Percentiles rank a stretch among this genome's conserved stretches.
Evolutionary conservation across 2,329 filamentous ascomycete genomes (phyloP).

Genomic region (Phaeophleospora eucalypticola): DNA sequence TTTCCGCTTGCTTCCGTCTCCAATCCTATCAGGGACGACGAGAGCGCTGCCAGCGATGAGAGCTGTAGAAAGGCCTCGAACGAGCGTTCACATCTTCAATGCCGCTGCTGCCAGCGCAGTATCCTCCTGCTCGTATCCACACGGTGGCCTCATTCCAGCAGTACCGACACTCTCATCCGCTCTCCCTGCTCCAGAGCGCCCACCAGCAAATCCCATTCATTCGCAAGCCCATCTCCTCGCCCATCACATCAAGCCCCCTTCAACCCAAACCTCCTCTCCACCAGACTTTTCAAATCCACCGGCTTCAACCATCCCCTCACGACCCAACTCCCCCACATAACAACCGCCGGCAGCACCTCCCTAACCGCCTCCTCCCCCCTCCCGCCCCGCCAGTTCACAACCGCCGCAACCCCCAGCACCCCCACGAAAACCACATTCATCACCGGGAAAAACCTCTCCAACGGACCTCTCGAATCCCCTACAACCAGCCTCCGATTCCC

Average conservation of each 20-base stretch:
- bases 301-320: slow-evolving; percentile 64
- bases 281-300: slow-evolving; percentile 65
- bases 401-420: slow-evolving; percentile 49
- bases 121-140: too few species aligned
- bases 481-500: slow-evolving; percentile 30
- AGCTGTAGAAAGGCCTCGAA: too few species aligned
- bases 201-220: too few species aligned
- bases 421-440: slow-evolving; percentile 57
- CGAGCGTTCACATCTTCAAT: too few species aligned
- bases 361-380: slow-evolving; percentile 26
- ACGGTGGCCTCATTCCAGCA: too few species aligned
- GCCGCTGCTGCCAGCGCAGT: too few species aligned
- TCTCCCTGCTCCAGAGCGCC: too few species aligned
- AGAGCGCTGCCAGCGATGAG: too few species aligned
- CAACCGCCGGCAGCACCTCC: slow-evolving; percentile 44
- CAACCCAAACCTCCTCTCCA: slow-evolving; percentile 59
- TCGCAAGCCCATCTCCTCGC: not conserved
- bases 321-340: slow-evolving; percentile 58
- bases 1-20: too few species aligned
- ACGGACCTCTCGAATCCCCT: slow-evolving; percentile 39
- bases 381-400: slow-evolving; percentile 34
- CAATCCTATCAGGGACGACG: too few species aligned
- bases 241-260: slow-evolving; percentile 55
- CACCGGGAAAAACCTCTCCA: slow-evolving; percentile 57
- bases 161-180: too few species aligned